Conservation (phyloP, 768 basidiomycete genomes). For the Exsudoporus frostii region DNA sequence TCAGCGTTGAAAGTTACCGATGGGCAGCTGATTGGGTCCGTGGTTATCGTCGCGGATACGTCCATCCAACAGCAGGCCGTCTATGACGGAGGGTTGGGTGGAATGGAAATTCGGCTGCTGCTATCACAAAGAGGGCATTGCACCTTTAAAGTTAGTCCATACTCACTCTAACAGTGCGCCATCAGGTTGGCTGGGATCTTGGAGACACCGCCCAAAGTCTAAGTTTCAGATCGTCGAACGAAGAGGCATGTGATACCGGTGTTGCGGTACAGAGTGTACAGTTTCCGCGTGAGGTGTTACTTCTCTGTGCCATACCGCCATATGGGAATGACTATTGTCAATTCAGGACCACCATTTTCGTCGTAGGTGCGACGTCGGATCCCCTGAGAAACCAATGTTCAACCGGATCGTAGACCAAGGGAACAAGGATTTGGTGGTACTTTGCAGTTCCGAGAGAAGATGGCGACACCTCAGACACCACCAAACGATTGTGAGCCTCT, state of each 20-base stretch:
- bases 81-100: slow-evolving; percentile 41
- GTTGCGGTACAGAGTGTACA: slow-evolving; percentile 38
- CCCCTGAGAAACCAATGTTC: slow-evolving; percentile 46
- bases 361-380: slow-evolving; percentile 48
- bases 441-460: background rate
- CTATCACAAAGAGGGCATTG: slow-evolving; percentile 12
- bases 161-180: slow-evolving; percentile 20
- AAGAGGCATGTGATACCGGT: slow-evolving; percentile 29
- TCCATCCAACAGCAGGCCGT: slow-evolving; percentile 22
- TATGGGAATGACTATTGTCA: background rate
- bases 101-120: slow-evolving; percentile 35
- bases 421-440: slow-evolving; percentile 41
- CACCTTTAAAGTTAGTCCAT: slow-evolving; percentile 30
- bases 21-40: slow-evolving; percentile 6
- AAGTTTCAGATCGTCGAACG: no score
- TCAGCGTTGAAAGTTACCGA: background rate
- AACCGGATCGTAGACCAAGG: slow-evolving; percentile 44
- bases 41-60: background rate
- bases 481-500: slow-evolving; percentile 36
- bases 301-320: background rate
- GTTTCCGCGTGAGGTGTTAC: slow-evolving; percentile 40
- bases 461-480: slow-evolving; percentile 18
- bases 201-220: slow-evolving; percentile 57
- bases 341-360: slow-evolving; percentile 48
- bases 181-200: slow-evolving; percentile 53